Percentiles rank a stretch among this genome's conserved stretches.
Conservation (phyloP, 2,329 filamentous ascomycete species). For the Claviceps lovelessii region DNA sequence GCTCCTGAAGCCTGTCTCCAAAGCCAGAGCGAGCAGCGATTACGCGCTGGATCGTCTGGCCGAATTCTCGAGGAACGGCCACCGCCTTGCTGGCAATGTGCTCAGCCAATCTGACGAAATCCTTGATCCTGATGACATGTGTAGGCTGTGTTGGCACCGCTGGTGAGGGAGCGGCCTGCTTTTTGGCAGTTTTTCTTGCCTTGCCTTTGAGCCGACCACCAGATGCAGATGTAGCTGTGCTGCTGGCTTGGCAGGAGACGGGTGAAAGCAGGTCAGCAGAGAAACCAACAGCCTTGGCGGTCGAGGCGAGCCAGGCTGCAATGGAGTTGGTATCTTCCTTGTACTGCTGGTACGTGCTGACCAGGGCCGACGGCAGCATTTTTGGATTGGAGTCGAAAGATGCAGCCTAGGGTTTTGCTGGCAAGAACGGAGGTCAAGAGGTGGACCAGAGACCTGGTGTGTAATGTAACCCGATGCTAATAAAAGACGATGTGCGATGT, state of each 20-base stretch:
- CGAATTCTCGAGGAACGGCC: constrained; percentile 17
- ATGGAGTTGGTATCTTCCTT: constrained; percentile 27
- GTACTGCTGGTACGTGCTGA: constrained; percentile 23
- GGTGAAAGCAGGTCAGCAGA: constrained; percentile 9
- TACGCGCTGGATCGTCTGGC: constrained; percentile 20
- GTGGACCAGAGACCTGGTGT: too few species aligned
- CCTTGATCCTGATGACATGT: constrained; percentile 22
- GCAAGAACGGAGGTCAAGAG: too few species aligned
- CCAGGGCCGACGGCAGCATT: constrained; percentile 12
- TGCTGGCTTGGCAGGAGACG: not conserved
- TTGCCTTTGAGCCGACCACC: not conserved
- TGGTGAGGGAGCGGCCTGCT: not conserved
- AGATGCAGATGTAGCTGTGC: not conserved
- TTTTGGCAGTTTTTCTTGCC: not conserved
- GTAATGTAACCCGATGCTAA: too few species aligned
- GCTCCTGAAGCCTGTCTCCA: constrained; percentile 7
- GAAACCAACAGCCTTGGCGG: constrained; percentile 22
- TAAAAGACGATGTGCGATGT: too few species aligned
- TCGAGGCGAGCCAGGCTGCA: constrained; percentile 27
- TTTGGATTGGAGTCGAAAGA: not conserved
- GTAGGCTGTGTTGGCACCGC: constrained; percentile 6
- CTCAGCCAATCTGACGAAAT: constrained; percentile 24
- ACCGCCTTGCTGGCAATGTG: constrained; percentile 5
- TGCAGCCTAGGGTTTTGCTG: too few species aligned
- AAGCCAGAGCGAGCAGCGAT: constrained; percentile 22